Evolutionary conservation across 2,329 filamentous ascomycete genomes (phyloP).

Genomic region (Geosmithia flava): DNA sequence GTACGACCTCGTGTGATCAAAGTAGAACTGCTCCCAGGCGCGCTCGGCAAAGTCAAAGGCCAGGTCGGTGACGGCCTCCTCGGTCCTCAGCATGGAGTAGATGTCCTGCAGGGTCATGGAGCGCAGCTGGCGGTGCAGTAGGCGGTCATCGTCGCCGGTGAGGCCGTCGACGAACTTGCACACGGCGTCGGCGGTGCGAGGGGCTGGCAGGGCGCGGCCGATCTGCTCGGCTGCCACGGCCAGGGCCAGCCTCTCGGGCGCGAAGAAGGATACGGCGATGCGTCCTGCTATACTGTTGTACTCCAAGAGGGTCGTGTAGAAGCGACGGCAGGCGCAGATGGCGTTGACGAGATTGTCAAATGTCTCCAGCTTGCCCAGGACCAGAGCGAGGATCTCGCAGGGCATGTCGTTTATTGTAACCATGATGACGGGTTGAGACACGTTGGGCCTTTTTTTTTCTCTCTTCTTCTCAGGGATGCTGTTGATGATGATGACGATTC

Average conservation of each 20-base stretch:
- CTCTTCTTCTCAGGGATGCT: no score
- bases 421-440: background rate
- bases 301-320: background rate
- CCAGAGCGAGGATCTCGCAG: background rate
- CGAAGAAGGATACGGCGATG: background rate
- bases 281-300: background rate
- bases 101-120: constrained; percentile 1
- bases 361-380: background rate
- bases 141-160: background rate
- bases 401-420: background rate
- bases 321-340: background rate
- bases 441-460: no score
- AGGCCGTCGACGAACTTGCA: background rate
- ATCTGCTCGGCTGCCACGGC: background rate
- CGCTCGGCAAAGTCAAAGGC: constrained; percentile 1
- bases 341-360: background rate
- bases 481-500: no score
- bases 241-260: background rate
- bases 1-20: background rate
- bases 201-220: background rate
- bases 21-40: constrained; percentile 1
- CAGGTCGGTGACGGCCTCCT: background rate
- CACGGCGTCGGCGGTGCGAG: background rate
- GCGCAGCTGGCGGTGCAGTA: background rate
- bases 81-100: background rate